Evolutionary conservation across 441 rosid species (phyloP), one percentile per base, ranked within the genome.

Genomic region (Capsella rubella): DNA sequence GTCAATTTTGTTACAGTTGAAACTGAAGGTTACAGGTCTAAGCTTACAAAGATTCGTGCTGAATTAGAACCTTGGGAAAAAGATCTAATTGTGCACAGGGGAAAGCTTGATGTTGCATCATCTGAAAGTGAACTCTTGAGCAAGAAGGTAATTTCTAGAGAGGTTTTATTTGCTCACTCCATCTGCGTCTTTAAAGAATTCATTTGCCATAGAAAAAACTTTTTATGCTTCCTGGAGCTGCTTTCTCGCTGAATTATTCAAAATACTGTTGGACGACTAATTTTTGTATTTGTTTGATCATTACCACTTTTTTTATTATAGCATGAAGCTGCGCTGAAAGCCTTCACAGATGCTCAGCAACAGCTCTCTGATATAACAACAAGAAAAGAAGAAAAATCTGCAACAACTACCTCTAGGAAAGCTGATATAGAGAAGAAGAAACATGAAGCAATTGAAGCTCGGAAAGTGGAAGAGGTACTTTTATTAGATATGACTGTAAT

Each of bases 11-110:
- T 71, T 72, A 53, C 90, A 95, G 98, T 78, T 83, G 97, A 92
- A 84, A 85, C 96, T 63, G 97, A 95, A 87, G 81, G 61, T 76
- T 79, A 86, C 75, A 89, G 88, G 76, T 82, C 89, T 69, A 88
- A 95, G 84, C 97, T 95, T 74, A 82, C 79, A 32, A 89, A 81
- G 63, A 86, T 95, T 64, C 97, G 98, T 11, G 84, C 90, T 63
- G 93, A 92, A 69, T 64, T 95, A 78, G 93, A 95, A 78, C 99
- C 99, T 35, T 95, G 99, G 98, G 98, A 95, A 61, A 80, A 83
- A 55, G 89, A 91, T 68, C 67, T 92, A 78, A 92, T 92, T 79
- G 91, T 83, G 79, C 98, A 87, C 84, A 93, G 73, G 85, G 99
- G 99, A 68, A 87, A 87, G 75, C 88, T 89, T 80, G 98, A 91